These are phyloP conservation scores for Solanum bulbocastanum DNA, from an alignment of 257 asterid genomes.

Conservation along the genomic window DNA sequence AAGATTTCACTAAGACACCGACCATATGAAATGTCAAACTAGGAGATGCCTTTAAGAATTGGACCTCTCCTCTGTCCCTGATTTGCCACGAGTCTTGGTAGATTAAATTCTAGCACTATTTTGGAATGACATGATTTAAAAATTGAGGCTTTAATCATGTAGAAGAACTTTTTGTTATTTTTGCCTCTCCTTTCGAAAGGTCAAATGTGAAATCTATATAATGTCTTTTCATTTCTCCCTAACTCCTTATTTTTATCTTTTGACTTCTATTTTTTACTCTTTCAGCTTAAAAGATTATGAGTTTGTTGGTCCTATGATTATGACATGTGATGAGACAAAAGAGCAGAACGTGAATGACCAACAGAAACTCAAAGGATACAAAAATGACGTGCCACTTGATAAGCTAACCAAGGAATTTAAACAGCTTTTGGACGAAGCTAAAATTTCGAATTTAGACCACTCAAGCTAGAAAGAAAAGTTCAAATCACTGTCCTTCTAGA, in stretches of 20 bases:
- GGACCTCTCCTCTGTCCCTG: neutral
- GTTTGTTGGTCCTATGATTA: neutral
- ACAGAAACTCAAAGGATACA: too few species aligned
- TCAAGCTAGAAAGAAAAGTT: neutral
- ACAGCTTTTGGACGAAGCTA: neutral
- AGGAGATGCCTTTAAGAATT: neutral
- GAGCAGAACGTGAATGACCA: neutral
- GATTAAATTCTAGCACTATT: neutral
- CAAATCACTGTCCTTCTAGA: neutral
- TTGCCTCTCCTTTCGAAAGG: neutral
- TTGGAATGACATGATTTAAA: neutral
- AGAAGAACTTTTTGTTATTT: neutral
- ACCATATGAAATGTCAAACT: neutral
- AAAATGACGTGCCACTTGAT: neutral
- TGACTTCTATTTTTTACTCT: neutral
- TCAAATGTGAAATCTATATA: neutral
- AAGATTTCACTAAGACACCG: neutral
- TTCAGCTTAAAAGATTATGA: neutral
- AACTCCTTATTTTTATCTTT: neutral
- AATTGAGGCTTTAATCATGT: neutral
- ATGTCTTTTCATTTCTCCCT: neutral
- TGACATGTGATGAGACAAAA: neutral
- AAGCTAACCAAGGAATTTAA: neutral
- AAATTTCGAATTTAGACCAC: neutral
- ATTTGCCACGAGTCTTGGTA: neutral